Evolutionary conservation across 768 basidiomycete genomes (phyloP), one percentile per base, ranked within the genome.

Genomic region (Clathrus columnatus): DNA sequence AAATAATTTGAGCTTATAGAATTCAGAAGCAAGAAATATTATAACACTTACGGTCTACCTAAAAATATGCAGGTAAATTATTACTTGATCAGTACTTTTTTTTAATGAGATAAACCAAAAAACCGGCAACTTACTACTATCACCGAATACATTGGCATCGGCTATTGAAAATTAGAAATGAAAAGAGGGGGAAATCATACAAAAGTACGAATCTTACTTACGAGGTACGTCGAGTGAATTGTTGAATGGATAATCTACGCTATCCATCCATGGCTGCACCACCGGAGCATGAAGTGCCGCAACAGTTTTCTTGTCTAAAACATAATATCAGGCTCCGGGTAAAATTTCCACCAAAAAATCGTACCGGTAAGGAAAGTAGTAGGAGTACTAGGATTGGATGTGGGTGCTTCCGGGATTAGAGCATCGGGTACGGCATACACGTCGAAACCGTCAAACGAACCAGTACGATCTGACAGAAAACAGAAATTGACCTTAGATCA

Each of bases 221-320:
- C 68, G 2, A 70, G 68, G 63, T 50, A 51, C 4, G 11, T 8
- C 23, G 21, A 62, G 26, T 68, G 62, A 61, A 57, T 62, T 67
- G n/a, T 62, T 62, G 61, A 73, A 69, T 2, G 71, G 68, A 62
- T 69, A 77, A 54, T 57, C 26, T 54, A 74, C 64, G 29, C 51
- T 63, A 29, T 60, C 57, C 0, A 27, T 29, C 77, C 77, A 78
- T 29, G 78, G 63, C 59, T 75, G 72, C 64, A 76, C 84, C 7
- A 73, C 78, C 2, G 85, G 85, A 2, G 85, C 85, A 65, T 88
- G 85, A 18, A 88, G 66, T 0, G 85, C 85, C 41, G 75, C 68
- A 48, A 77, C 72, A n/a, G 76, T 79, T 42, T 20, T 41, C 27
- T n/a, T 16, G 20, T 50, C 54, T 43, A 20, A n/a, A n/a, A n/a